Base-by-base conservation (phyloP, 2,329 filamentous ascomycete genomes). In the Fonsecaea erecta region DNA sequence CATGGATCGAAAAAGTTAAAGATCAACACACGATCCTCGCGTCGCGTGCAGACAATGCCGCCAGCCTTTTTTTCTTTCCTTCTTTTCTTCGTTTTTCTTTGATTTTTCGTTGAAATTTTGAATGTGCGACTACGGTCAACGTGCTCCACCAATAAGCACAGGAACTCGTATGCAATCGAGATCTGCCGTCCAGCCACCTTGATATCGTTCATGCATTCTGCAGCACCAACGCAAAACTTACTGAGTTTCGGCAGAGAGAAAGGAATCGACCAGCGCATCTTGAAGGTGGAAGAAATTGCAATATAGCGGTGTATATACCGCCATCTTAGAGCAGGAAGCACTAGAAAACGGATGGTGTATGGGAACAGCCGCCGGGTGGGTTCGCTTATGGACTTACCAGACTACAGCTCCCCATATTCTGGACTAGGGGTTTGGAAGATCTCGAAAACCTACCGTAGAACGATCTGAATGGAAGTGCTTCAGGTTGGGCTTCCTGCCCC, bases 231-330 rank as follows among this genome's bases (percentile, higher is more conserved):
- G 52, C 52, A 18, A 53, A 30, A 4, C 21, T 24, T 48, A 14
- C 46, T 37, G 43, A 40, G 9, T 26, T 35, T 52, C 16, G 46
- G 16, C n/a, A 56, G 37, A 9, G 60, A 37, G 32, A 37, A 56
- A 34, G 53, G 53, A 40, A 43, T 11, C 18, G 34, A 21, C 32
- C 28, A 34, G 52, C 60, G 40, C 40, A 26, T 34, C n/a, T 43
- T 46, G 24, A 28, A 26, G 21, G 16, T 54, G 35, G 14, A 40
- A 26, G 6, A 43, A 35, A 37, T 52, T 28, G 30, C 24, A 28
- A 35, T 16, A 52, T 52, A 52, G 56, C 64, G 64, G 64, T 67
- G 59, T 63, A 63, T 63, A 63, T 58, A 64, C 64, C 64, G 64
- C 64, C 61, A 67, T 53, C 51, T 34, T 37, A 5, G 37, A 35